Evolutionary conservation across 352 stramenopile species (phyloP), one percentile per base, ranked within the genome.

Genomic region (Poterioochromonas sp.): DNA sequence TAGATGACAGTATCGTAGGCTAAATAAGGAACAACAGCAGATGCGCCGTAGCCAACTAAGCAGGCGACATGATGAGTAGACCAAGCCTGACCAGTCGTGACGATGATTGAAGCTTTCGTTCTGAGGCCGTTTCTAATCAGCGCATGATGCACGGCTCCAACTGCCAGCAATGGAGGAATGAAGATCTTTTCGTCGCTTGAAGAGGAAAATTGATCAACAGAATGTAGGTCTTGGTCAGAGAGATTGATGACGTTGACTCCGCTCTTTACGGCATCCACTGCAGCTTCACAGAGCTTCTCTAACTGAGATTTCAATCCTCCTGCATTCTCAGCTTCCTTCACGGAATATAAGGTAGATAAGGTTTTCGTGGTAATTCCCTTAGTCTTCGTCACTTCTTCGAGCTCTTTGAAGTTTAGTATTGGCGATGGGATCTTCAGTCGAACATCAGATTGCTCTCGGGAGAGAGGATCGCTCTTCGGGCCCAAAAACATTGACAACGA

Each of bases 11-110:
- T 90, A 77, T 94, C 86, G 58, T 90, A 81, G 60, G 88, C 88
- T 54, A 92, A 80, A 83, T 93, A 94, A 2, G 89, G 89, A 79
- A 92, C 86, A 0, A 94, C 84, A 39, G 88, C 89, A 78, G 88
- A 90, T 0, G 88, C 89, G 70, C 89, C 89, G 76, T 92, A 93
- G 54, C 89, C 89, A 32, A 93, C 84, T 40, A 94, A 82, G 71
- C 83, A 88, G 0, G 88, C 88, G 73, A 93, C 88, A 73, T 94
- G 89, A 83, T 93, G 89, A 63, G 88, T 93, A 62, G 84, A 89
- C 88, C 89, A 93, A 11, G 86, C 87, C 80, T 84, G 84, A 78
- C 86, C 89, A 76, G 89, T 94, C 82, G 93, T 88, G 47, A 91
- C 81, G 68, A 93, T 76, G 70, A 93, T 84, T 70, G 87, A 87